These are phyloP conservation scores for Fusarium chaquense DNA, from an alignment of 2,329 filamentous ascomycete genomes.

Conservation along the genomic window DNA sequence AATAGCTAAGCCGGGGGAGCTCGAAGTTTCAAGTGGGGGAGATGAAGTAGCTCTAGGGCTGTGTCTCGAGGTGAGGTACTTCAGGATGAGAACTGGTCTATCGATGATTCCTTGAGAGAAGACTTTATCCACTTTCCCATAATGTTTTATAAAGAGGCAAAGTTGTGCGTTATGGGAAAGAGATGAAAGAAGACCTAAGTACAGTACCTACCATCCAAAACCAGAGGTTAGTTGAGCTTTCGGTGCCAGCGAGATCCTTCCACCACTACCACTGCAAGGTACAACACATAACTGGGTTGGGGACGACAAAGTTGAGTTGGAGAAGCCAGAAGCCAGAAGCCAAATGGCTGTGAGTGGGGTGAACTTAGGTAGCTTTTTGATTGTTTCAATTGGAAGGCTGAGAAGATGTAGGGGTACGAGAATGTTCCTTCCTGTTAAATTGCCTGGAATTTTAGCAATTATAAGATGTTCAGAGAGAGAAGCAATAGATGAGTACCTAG, in stretches of 20 bases:
- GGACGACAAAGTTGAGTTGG: background rate
- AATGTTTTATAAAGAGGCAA: background rate
- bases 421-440: background rate
- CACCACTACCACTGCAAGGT: background rate
- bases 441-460: background rate
- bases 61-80: conserved; percentile 29
- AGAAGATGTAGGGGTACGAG: background rate
- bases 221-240: background rate
- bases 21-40: conserved; percentile 18
- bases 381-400: background rate
- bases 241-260: background rate
- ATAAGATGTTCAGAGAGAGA: background rate
- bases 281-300: background rate
- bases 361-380: background rate
- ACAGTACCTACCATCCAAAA: background rate
- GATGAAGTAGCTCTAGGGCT: conserved; percentile 28
- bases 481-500: background rate
- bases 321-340: background rate
- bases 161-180: background rate
- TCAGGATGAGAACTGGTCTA: conserved; percentile 15
- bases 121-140: background rate
- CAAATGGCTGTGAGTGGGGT: background rate
- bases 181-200: background rate
- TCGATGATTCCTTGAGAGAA: conserved; percentile 21
- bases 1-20: conserved; percentile 14